Percentiles rank a stretch among this genome's conserved stretches.
Conservation (phyloP, 257 asterid species). For the Avicennia marina region DNA sequence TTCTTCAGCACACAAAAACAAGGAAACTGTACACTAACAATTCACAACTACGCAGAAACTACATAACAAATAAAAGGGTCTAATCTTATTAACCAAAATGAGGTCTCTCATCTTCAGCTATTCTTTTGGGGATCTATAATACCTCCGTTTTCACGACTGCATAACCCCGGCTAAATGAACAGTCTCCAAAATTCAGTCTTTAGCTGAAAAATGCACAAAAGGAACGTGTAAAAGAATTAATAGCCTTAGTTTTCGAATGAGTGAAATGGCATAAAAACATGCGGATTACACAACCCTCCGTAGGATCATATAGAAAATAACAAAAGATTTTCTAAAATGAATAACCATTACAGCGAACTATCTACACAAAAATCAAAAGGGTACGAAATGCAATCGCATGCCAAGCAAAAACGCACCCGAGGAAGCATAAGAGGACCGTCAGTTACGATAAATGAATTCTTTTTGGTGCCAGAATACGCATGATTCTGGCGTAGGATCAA, state of each 20-base stretch:
- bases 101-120: slow-evolving; percentile 54
- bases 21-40: slow-evolving; percentile 12
- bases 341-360: no score
- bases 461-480: no score
- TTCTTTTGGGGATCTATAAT: slow-evolving; percentile 3
- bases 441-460: no score
- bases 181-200: slow-evolving; percentile 35
- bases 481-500: no score
- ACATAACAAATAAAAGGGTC: slow-evolving; percentile 20
- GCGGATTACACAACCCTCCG: slow-evolving; percentile 8
- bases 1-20: slow-evolving; percentile 20
- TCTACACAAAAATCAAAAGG: no score
- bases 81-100: slow-evolving; percentile 18
- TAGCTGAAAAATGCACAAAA: slow-evolving; percentile 28
- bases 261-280: slow-evolving; percentile 19
- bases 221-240: no score
- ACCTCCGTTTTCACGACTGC: slow-evolving; percentile 43
- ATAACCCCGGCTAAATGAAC: slow-evolving; percentile 30
- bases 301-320: no score
- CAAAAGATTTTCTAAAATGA: no score
- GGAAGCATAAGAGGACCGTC: no score
- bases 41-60: slow-evolving; percentile 24
- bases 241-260: slow-evolving; percentile 11
- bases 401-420: no score
- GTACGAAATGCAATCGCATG: no score